A percentile compares a stretch with the other conserved stretches of the same genome.
phyloP scores from a whole-genome alignment of 1,139 yeast species.

The Geotrichum klebahnii region DNA sequence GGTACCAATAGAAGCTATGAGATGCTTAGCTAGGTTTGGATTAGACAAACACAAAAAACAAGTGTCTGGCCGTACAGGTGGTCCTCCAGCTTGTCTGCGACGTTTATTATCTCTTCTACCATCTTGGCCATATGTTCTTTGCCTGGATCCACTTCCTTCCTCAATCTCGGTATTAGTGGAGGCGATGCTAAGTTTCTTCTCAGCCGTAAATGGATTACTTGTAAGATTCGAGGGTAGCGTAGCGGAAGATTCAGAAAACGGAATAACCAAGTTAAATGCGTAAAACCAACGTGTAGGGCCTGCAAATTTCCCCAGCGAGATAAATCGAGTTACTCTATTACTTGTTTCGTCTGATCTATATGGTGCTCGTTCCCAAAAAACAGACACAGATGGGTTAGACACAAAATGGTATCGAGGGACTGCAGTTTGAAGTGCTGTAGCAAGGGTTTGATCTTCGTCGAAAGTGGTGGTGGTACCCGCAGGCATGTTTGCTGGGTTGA shows the following conservation, averaged over 20 bases:
- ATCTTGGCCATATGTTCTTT: conserved; percentile 1
- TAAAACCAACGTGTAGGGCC: conserved; percentile 30
- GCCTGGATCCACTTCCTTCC: background rate
- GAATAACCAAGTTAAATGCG: conserved; percentile 28
- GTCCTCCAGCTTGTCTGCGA: conserved; percentile 4
- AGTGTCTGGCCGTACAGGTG: conserved; percentile 23
- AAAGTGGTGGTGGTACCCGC: background rate
- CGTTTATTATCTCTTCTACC: background rate
- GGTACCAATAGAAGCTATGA: conserved; percentile 72
- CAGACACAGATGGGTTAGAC: background rate
- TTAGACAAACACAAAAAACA: conserved; percentile 87
- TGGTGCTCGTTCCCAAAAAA: conserved; percentile 32
- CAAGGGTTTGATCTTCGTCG: background rate
- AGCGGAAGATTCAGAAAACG: background rate
- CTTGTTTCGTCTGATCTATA: conserved; percentile 23
- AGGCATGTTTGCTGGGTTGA: background rate
- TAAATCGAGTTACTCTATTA: conserved; percentile 27
- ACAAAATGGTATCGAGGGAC: conserved; percentile 29
- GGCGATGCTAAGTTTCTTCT: background rate
- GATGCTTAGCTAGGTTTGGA: conserved; percentile 71
- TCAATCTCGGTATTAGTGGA: background rate
- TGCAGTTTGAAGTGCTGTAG: background rate
- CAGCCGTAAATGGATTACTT: conserved; percentile 13
- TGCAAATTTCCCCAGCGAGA: conserved; percentile 29
- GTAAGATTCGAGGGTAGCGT: conserved; percentile 14